These are phyloP conservation scores for Fusarium anguioides DNA, from an alignment of 2,329 filamentous ascomycete species.

Conservation along the genomic window DNA sequence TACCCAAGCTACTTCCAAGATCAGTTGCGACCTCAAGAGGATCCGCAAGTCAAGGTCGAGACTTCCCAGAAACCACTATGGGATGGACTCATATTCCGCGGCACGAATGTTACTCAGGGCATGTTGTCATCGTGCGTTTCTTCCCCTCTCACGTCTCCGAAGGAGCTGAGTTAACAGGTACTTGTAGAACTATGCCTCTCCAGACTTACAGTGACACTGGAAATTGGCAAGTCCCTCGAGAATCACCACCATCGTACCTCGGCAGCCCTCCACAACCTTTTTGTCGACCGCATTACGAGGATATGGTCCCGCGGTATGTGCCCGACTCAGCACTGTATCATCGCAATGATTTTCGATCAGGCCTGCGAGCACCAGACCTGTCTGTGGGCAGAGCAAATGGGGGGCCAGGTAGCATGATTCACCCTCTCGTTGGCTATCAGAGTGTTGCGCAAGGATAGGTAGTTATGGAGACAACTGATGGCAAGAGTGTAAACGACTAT, in stretches of 20 bases:
- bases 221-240: conserved; percentile 27
- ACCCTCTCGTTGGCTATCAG: conserved; percentile 14
- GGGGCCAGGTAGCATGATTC: background rate
- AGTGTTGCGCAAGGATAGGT: conserved; percentile 15
- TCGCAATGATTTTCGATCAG: conserved; percentile 9
- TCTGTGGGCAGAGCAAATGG: background rate
- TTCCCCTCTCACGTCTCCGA: background rate
- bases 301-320: conserved; percentile 10
- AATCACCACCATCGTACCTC: conserved; percentile 1
- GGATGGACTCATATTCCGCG: conserved; percentile 9
- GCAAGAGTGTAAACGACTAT: background rate
- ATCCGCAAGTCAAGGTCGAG: conserved; percentile 19
- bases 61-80: conserved; percentile 2
- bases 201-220: conserved; percentile 12
- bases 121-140: conserved; percentile 31
- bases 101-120: conserved; percentile 2
- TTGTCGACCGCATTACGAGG: conserved; percentile 13
- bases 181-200: conserved; percentile 12
- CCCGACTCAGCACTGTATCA: conserved; percentile 8
- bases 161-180: conserved; percentile 9
- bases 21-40: background rate
- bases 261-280: conserved; percentile 1
- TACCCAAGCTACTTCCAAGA: conserved; percentile 14
- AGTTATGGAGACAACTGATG: background rate
- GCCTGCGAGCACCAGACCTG: conserved; percentile 19